Evolutionary conservation across 2,329 filamentous ascomycete species (phyloP).

Genomic region (Fusarium liriodendri): DNA sequence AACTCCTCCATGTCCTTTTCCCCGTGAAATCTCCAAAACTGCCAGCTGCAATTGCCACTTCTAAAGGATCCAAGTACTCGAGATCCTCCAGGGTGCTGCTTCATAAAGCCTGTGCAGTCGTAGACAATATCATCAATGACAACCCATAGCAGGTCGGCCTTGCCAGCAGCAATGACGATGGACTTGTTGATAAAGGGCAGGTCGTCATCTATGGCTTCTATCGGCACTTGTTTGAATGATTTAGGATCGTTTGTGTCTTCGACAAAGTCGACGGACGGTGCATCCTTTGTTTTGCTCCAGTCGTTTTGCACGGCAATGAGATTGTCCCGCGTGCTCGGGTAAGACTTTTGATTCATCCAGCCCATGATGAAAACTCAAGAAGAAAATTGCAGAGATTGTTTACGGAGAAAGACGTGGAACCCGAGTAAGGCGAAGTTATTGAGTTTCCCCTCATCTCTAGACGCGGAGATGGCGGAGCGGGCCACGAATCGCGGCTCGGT

Average conservation of each 20-base stretch:
- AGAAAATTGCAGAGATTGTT: not conserved
- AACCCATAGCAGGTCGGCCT: not conserved
- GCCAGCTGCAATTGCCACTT: constrained; percentile 14
- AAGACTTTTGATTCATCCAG: constrained; percentile 2
- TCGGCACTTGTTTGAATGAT: not conserved
- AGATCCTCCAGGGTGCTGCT: not conserved
- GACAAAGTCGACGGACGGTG: not conserved
- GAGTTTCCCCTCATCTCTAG: not conserved
- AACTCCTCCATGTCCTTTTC: constrained; percentile 4
- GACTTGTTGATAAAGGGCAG: not conserved
- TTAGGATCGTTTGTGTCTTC: not conserved
- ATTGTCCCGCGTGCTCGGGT: not conserved
- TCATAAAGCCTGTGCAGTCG: not conserved
- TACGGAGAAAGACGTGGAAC: not conserved
- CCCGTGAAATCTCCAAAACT: constrained; percentile 24
- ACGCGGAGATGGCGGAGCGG: not conserved
- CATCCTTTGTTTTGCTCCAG: not conserved
- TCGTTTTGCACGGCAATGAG: not conserved
- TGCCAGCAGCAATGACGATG: not conserved
- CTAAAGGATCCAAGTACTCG: not conserved
- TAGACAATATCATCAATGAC: not conserved
- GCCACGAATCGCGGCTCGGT: not conserved
- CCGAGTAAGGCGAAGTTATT: not conserved
- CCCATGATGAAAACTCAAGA: not conserved
- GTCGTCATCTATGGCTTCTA: too few relatives aligned